Percentiles rank a stretch among this genome's conserved stretches.
Evolutionary conservation across 2,329 filamentous ascomycete species (phyloP).

Genomic region (Grosmannia serpens): DNA sequence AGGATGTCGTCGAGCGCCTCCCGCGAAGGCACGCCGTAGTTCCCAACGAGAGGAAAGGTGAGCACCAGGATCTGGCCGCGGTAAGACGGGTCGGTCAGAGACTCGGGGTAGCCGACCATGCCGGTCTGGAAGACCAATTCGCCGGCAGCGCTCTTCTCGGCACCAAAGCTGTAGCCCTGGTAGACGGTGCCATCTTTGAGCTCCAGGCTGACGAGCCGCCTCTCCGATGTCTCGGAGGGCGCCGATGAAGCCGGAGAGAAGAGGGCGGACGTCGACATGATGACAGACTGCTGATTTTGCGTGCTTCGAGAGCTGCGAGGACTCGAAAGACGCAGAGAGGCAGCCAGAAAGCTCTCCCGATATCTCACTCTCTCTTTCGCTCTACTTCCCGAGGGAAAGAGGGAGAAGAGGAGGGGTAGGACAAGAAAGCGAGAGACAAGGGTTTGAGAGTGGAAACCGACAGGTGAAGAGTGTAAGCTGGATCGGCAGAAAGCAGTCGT

Average conservation of each 20-base stretch:
- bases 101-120: slow-evolving; percentile 98
- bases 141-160: slow-evolving; percentile 84
- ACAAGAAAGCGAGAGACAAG: neutral
- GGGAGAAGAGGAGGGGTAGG: neutral
- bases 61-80: slow-evolving; percentile 91
- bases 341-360: neutral
- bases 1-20: slow-evolving; percentile 77
- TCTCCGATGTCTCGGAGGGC: slow-evolving; percentile 38
- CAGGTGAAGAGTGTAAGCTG: neutral
- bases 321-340: neutral
- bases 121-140: slow-evolving; percentile 99
- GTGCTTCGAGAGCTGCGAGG: neutral
- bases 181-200: slow-evolving; percentile 84
- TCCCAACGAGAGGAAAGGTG: slow-evolving; percentile 90
- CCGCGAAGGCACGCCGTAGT: slow-evolving; percentile 90
- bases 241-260: slow-evolving; percentile 46
- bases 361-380: neutral
- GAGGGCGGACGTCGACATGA: neutral
- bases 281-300: neutral
- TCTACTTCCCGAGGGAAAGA: neutral
- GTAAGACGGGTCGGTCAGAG: slow-evolving; percentile 77
- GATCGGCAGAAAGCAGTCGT: neutral
- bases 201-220: slow-evolving; percentile 72
- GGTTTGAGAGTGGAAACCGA: neutral
- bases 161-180: slow-evolving; percentile 94